phyloP scores from a whole-genome alignment of 305 asterid species.

The Coffea humblotiana region DNA sequence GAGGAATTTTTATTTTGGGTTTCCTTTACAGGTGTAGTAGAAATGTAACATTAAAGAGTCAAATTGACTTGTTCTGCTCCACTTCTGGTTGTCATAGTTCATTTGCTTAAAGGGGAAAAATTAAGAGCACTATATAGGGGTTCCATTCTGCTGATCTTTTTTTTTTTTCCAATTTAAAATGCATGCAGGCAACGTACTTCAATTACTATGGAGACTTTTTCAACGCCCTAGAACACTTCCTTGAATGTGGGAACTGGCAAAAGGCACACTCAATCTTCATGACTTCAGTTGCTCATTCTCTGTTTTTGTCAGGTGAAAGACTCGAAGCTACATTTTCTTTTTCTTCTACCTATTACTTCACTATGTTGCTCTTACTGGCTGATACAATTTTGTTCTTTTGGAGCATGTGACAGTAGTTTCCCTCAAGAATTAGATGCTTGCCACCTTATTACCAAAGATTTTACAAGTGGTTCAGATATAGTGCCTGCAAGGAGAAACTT shows the following conservation, averaged over 20 bases:
- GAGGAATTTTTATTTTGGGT: not conserved
- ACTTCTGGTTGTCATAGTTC: not conserved
- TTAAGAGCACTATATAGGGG: not conserved
- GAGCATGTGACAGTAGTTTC: not conserved
- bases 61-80: not conserved
- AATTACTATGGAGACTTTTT: constrained; percentile 62
- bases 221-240: constrained; percentile 80
- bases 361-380: not conserved
- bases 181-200: constrained; percentile 74
- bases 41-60: not conserved
- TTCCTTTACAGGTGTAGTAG: not conserved
- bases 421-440: not conserved
- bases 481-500: not conserved
- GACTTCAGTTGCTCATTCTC: constrained; percentile 78
- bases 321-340: not conserved
- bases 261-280: constrained; percentile 82
- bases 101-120: not conserved
- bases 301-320: constrained; percentile 75
- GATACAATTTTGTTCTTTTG: not conserved
- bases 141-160: constrained; percentile 24
- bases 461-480: not conserved
- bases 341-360: not conserved
- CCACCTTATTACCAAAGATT: not conserved
- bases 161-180: constrained; percentile 12
- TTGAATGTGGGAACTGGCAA: constrained; percentile 86